Conservation (phyloP, 2,329 filamentous ascomycete genomes). For the Aspergillus luchuensis region DNA sequence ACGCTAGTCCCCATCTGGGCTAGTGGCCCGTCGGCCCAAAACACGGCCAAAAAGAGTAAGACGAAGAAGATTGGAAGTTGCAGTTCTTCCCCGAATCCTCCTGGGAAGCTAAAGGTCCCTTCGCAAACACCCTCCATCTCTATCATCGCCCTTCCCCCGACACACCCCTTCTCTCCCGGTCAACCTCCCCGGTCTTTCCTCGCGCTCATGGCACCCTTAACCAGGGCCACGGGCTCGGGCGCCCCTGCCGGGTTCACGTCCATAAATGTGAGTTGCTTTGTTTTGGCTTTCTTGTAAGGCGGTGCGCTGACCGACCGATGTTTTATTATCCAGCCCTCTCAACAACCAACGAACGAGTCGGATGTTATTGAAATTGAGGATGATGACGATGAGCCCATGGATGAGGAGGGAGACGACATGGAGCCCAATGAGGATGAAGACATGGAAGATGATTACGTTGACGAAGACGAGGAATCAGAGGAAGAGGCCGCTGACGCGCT, state of each 20-base stretch:
- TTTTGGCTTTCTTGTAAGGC: conserved; percentile 11
- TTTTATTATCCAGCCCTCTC: conserved; percentile 22
- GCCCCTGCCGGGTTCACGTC: conserved; percentile 27
- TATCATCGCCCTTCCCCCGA: not conserved
- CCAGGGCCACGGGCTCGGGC: conserved; percentile 34
- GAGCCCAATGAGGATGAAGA: conserved; percentile 30
- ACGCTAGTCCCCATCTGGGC: conserved; percentile 36
- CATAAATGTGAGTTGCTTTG: conserved; percentile 28
- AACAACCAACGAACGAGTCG: conserved; percentile 25
- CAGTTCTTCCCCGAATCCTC: conserved; percentile 26
- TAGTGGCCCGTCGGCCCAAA: conserved; percentile 28
- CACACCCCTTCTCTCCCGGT: not conserved
- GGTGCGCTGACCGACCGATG: conserved; percentile 17
- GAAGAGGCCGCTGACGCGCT: conserved; percentile 30
- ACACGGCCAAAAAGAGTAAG: conserved; percentile 36
- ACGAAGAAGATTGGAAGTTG: conserved; percentile 29
- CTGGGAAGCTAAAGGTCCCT: conserved; percentile 3
- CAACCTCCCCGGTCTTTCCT: not conserved
- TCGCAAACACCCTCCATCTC: not conserved
- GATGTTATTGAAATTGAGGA: conserved; percentile 46
- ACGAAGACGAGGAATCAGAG: conserved; percentile 28
- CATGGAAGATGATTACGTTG: conserved; percentile 32
- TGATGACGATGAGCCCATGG: conserved; percentile 33
- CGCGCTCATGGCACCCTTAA: conserved; percentile 43
- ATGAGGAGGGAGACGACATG: conserved; percentile 10